Base-by-base conservation (phyloP, 345 rosid species). In the Camelina laxa region DNA sequence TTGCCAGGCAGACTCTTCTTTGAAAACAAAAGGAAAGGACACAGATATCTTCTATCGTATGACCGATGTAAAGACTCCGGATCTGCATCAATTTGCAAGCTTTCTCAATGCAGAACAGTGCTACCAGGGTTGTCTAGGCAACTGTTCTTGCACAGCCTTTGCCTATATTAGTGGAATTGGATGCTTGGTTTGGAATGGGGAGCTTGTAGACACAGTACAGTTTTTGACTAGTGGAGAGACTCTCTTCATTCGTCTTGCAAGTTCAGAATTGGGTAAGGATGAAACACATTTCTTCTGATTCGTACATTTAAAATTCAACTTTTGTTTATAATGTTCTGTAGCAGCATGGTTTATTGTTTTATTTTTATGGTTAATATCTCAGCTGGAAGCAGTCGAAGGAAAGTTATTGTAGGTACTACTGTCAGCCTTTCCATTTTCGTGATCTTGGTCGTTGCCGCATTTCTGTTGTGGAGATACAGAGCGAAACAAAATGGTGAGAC, bases 121-220 rank as follows among this genome's bases (percentile, higher is more conserved):
- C 33, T 22, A 58, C 38, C 15, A 69, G 13, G 76, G 58, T 20
- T 79, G 82, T 70, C 49, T 75, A 57, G 60, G 72, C 0, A 79
- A 79, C 21, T 79, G 82, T 44, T 79, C 79, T 15, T 75, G 79
- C 48, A 56, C 66, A 20, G 79, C 76, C n/a, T 78, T 38, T 72
- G 81, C 81, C 19, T 65, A 72, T 24, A 66, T 72, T 7, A 51
- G 57, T 65, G 81, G 77, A 39, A 78, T 65, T 58, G 79, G 82
- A 33, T 79, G 82, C 17, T 47, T 74, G 24, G 44, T 65, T 10
- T 75, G 82, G 82, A 74, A 49, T 14, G 65, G 65, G 9, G 33
- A 75, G 59, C 73, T 80, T 6, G 3, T 75, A 65, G 66, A 76
- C 33, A 71, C 74, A 5, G 65, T 67, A 41, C 74, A 78, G 1